Base-by-base conservation (phyloP, 2,329 filamentous ascomycete genomes). In the Alternaria dauci region DNA sequence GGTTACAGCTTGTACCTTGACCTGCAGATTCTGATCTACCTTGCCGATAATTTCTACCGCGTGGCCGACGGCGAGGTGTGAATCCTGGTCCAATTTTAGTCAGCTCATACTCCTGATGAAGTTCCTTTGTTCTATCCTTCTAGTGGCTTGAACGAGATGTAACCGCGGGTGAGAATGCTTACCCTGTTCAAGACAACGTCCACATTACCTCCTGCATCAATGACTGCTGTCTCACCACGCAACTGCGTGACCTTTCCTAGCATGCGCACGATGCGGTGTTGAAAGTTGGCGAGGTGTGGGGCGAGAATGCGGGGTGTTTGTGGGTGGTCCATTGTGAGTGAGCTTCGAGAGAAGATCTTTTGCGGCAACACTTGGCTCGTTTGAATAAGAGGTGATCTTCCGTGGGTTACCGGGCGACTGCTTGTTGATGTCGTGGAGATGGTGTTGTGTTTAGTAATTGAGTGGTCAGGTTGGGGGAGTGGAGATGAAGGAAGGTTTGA, bases 231-330 rank as follows among this genome's bases (percentile, higher is more conserved):
- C 53, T 95, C 91, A 68, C 94, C 94, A 52, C 89, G 89, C 25
- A 98, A 84, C 72, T 95, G 89, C 4, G 87, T 86, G 47, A 98
- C 93, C 72, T 91, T 93, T 72, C 95, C 95, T 5, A 96, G 85
- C 56, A 98, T 84, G 71, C 93, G 93, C 64, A 98, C 91, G 63
- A 91, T 91, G 67, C 87, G 82, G 74, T 86, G 80, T 51, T 81
- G 79, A 81, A 94, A 96, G 73, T 85, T 85, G 76, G 93, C 88
- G 59, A 98, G 90, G 80, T 94, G 91, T 41, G 85, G 82, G 54
- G 91, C 91, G 48, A 91, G 92, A 77, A 97, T 88, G 78, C 95
- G 93, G 30, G 95, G 94, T 50, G 93, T 89, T 69, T 76, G 74
- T 1, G 73, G 74, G 65, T 74, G 69, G 54, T 77, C 75, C 74